Base-by-base conservation (phyloP, 345 rosid species). In the Litchi chinensis region DNA sequence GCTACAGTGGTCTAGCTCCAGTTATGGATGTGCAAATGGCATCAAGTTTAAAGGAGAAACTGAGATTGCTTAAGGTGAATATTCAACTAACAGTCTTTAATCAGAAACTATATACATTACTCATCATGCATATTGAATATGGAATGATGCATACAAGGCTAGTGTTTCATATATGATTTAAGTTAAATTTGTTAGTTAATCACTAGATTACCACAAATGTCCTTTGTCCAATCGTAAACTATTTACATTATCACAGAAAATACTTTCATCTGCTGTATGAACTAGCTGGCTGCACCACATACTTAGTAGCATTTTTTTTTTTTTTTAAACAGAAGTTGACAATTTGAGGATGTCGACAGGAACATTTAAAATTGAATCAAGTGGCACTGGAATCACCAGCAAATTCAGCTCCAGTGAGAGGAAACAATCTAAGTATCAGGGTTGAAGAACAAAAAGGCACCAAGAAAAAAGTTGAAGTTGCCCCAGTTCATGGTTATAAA, bases 401-500 rank as follows among this genome's bases (percentile, higher is more conserved):
- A 60, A 60, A 60, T 60, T 60, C 65, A 60, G 65, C 28, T n/a
- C 11, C 59, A 54, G 59, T 54, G n/a, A 54, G 59, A 64, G 82
- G 40, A 21, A 59, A 48, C 65, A 56, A 68, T 59, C 74, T 79
- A 48, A 66, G 82, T 57, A 70, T 67, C 76, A 70, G 48, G 43
- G 62, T 77, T 22, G 64, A 75, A 52, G 80, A 85, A 74, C 79
- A 80, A 37, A 76, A 78, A 26, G 72, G 74, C 80, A 80, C 73
- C 76, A 80, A 82, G 69, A 85, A 68, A 65, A 76, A 83, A 41
- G 37, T 81, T 24, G 64, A 81, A 83, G 64, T 22, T 74, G 54
- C 12, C 5, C 12, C 84, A 40, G 78, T 65, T 82, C 82, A 86
- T 37, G 85, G 89, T 89, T 86, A 88, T 52, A 52, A 77, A 11